A percentile compares a stretch with the other conserved stretches of the same genome.
Evolutionary conservation across 495 filamentous ascomycete species (phyloP).

Genomic region (Neurospora cerealis): DNA sequence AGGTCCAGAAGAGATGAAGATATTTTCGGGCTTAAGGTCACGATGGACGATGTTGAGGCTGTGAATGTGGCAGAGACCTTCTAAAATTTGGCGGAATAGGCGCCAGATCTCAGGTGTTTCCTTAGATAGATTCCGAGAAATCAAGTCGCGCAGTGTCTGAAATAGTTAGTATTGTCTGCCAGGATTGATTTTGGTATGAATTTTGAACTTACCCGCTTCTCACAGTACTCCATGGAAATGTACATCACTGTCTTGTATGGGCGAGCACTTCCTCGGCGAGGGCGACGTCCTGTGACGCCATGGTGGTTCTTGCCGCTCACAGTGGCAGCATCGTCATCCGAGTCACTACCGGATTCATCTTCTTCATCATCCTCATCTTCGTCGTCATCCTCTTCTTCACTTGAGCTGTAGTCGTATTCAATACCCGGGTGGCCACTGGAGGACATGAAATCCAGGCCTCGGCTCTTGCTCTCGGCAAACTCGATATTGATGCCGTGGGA

Average conservation of each 20-base stretch:
- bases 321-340: conserved; percentile 11
- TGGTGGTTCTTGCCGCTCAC: conserved; percentile 7
- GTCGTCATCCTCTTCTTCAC: conserved; percentile 41
- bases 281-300: conserved; percentile 10
- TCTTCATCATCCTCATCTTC: conserved; percentile 26
- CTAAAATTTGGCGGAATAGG: conserved; percentile 80
- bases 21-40: conserved; percentile 95
- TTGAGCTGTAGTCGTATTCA: conserved; percentile 68
- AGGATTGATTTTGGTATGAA: background rate
- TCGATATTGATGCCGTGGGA: conserved; percentile 41
- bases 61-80: conserved; percentile 87
- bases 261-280: conserved; percentile 23
- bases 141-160: conserved; percentile 83
- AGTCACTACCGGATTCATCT: conserved; percentile 9
- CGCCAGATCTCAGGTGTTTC: conserved; percentile 76
- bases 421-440: conserved; percentile 73
- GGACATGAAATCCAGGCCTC: conserved; percentile 89
- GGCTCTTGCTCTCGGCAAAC: conserved; percentile 58
- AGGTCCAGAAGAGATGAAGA: conserved; percentile 59
- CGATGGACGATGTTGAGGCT: conserved; percentile 87
- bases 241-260: conserved; percentile 35
- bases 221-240: conserved; percentile 88
- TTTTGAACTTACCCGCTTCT: conserved; percentile 57
- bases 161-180: background rate
- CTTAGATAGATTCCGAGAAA: conserved; percentile 61